Conservation (phyloP, 345 rosid species). For the Balakata baccata region DNA sequence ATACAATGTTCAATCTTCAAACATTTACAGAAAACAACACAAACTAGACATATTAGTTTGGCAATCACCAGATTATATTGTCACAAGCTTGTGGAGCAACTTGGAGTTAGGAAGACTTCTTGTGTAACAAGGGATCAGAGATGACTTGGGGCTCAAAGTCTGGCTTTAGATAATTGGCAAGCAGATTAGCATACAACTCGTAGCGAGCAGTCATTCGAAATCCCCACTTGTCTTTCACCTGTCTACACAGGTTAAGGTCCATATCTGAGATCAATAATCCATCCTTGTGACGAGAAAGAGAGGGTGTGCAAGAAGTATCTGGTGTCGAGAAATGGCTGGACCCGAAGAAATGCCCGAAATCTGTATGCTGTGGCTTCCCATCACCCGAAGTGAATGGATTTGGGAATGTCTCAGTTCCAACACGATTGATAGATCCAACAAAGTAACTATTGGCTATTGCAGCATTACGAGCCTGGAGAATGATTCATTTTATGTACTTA, state of each 20-base stretch:
- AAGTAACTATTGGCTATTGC: constrained; percentile 93
- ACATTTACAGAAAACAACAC: constrained; percentile 1
- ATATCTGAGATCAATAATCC: constrained; percentile 79
- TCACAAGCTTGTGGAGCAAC: constrained; percentile 10
- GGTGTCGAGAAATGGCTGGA: constrained; percentile 93
- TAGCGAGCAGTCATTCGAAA: constrained; percentile 86
- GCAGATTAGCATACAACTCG: constrained; percentile 58
- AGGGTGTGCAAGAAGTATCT: constrained; percentile 89
- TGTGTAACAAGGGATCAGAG: constrained; percentile 70
- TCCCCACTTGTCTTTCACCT: constrained; percentile 93
- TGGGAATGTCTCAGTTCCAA: constrained; percentile 92
- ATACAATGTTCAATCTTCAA: background rate
- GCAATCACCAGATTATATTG: background rate
- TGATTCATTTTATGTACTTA: background rate
- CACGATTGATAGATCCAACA: constrained; percentile 93
- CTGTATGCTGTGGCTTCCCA: constrained; percentile 75
- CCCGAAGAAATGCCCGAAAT: constrained; percentile 91
- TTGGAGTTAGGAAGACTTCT: constrained; percentile 42
- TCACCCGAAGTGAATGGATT: constrained; percentile 92
- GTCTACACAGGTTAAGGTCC: constrained; percentile 92
- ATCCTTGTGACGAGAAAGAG: constrained; percentile 70
- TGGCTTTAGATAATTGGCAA: constrained; percentile 56
- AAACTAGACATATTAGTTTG: background rate
- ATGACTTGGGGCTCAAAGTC: constrained; percentile 74
- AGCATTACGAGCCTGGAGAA: constrained; percentile 81